Percentiles rank a stretch among this genome's conserved stretches.
phyloP scores from a whole-genome alignment of 2,329 filamentous ascomycete species.

The Aspergillus ochraceoroseus region DNA sequence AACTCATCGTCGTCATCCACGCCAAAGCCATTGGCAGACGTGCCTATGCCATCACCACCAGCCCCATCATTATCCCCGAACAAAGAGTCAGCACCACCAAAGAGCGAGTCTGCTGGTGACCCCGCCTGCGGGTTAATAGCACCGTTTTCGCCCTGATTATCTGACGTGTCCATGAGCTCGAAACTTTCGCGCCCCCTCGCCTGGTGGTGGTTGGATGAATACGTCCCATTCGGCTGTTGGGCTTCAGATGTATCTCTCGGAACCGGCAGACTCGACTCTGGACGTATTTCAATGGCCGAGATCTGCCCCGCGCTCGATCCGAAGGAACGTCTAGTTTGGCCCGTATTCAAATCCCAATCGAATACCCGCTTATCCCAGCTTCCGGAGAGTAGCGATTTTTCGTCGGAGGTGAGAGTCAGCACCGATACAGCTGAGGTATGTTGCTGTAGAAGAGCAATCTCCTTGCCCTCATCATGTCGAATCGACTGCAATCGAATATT shows the following conservation, averaged over 20 bases:
- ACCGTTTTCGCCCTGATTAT: conserved; percentile 34
- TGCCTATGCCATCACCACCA: conserved; percentile 44
- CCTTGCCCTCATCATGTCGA: conserved; percentile 88
- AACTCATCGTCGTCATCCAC: conserved; percentile 84
- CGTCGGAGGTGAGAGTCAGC: conserved; percentile 73
- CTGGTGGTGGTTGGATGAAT: conserved; percentile 69
- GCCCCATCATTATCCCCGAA: conserved; percentile 75
- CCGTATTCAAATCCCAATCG: conserved; percentile 92
- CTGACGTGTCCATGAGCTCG: conserved; percentile 40
- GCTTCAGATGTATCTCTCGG: conserved; percentile 63
- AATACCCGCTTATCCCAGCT: conserved; percentile 94
- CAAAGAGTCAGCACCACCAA: conserved; percentile 77
- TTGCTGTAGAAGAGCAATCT: conserved; percentile 72
- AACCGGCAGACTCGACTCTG: conserved; percentile 68
- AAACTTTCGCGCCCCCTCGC: conserved; percentile 56
- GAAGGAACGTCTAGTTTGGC: conserved; percentile 69
- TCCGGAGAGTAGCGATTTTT: conserved; percentile 80
- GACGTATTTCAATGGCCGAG: conserved; percentile 78
- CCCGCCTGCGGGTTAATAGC: conserved; percentile 56
- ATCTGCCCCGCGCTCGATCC: conserved; percentile 76
- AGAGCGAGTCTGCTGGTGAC: conserved; percentile 72
- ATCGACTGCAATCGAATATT: conserved; percentile 91
- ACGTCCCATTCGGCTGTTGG: conserved; percentile 57
- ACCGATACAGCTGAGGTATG: conserved; percentile 92
- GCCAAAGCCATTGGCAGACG: conserved; percentile 59